Base-by-base conservation (phyloP, 352 stramenopile species). In the Ophiocytium majus region DNA sequence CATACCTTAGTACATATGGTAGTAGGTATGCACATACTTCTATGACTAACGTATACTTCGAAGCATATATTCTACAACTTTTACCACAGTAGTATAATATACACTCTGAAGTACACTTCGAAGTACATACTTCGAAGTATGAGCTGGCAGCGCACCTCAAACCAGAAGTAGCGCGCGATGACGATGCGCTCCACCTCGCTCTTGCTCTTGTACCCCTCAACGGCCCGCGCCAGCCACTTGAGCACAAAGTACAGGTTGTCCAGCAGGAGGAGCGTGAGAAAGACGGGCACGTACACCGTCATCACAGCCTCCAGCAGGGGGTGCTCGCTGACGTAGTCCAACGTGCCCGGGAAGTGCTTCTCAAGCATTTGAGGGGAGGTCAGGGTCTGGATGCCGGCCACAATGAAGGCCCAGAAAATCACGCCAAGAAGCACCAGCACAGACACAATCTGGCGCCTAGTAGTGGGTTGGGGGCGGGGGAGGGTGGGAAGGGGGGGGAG, bases 181-280 rank as follows among this genome's bases (percentile, higher is more conserved):
- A 88, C 80, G 57, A 71, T 79, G 28, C 63, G 28, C 71, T 88
- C 79, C 10, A 83, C 74, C 76, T 85, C 80, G 50, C 43, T 80
- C 75, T 82, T 63, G 43, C 71, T 88, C 84, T 88, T 88, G 84
- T 88, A 88, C 50, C 84, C 79, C 81, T 88, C 84, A 10, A 85
- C 17, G 71, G 71, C 50, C 34, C 80, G 19, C n/a, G 84, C 84
- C 63, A 85, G 35, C 5, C 76, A 57, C 83, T 86, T 86, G 76
- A 86, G 66, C 31, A 82, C n/a, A 37, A 86, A 84, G 43, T 86
- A 86, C 28, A 86, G 71, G 23, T 32, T 79, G 14, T 87, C 50
- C 66, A 87, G 63, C n/a, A 87, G 43, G 5, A 84, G n/a, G 0
- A 87, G 84, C 19, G 81, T 34, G 33, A 85, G 50, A 0, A 86